Percentiles rank a stretch among this genome's conserved stretches.
Evolutionary conservation across 2,329 filamentous ascomycete genomes (phyloP).

Genomic region (Diaporthe amygdali): DNA sequence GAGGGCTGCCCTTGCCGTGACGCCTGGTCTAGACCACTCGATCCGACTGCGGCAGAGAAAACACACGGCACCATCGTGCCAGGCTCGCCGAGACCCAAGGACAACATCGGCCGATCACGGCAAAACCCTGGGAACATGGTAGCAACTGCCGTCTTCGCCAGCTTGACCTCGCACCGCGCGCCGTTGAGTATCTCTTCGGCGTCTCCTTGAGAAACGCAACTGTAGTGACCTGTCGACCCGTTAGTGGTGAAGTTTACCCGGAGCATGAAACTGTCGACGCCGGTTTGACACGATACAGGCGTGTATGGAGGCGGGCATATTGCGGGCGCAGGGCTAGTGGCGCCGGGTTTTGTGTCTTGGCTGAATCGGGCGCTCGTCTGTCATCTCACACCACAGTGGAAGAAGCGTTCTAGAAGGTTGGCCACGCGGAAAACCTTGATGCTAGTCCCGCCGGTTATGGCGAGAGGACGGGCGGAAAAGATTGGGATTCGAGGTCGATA

Average conservation of each 20-base stretch:
- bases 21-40: not conserved
- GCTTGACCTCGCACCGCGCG: not conserved
- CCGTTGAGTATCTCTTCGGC: not conserved
- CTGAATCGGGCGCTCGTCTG: not conserved
- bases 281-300: not conserved
- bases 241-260: not conserved
- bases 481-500: constrained; percentile 9
- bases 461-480: not conserved
- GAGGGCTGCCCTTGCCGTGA: not conserved
- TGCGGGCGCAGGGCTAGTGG: not conserved
- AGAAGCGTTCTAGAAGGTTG: not conserved
- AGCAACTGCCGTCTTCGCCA: not conserved
- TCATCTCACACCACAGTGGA: not conserved
- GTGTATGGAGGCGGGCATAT: not conserved
- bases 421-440: not conserved
- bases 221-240: not conserved
- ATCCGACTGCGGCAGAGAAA: not conserved
- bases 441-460: not conserved
- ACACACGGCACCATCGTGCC: not conserved
- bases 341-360: not conserved
- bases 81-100: not conserved
- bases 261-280: not conserved
- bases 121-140: not conserved
- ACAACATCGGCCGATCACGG: not conserved
- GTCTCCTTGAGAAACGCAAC: too few species aligned